Percentiles rank a stretch among this genome's conserved stretches.
Evolutionary conservation across 495 filamentous ascomycete genomes (phyloP).

Genomic region (Aspergillus kassunensis): DNA sequence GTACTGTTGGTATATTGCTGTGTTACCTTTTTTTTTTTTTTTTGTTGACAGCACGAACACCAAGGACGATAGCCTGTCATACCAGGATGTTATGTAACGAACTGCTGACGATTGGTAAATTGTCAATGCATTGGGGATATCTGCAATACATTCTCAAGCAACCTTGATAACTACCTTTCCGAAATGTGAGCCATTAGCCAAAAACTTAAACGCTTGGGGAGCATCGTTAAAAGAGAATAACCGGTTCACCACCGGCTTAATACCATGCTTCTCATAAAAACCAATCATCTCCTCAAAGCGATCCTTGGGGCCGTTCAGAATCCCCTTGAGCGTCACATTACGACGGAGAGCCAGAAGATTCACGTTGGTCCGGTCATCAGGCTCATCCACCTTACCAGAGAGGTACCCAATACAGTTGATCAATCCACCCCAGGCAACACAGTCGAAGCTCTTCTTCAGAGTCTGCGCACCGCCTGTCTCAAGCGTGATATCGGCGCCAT

Average conservation of each 20-base stretch:
- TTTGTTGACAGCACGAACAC: too few species aligned
- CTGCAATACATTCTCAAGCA: background rate
- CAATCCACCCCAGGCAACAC: slow-evolving; percentile 62
- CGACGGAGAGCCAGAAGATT: slow-evolving; percentile 48
- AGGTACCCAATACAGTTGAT: slow-evolving; percentile 67
- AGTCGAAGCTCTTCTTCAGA: slow-evolving; percentile 57
- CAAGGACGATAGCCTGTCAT: too few species aligned
- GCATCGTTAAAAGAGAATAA: slow-evolving; percentile 53
- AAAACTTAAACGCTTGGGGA: slow-evolving; percentile 46
- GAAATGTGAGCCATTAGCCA: slow-evolving; percentile 69
- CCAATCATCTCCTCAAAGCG: slow-evolving; percentile 60
- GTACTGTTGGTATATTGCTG: too few species aligned
- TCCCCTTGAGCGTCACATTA: slow-evolving; percentile 53
- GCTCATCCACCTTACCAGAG: slow-evolving; percentile 49
- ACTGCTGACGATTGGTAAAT: too few species aligned
- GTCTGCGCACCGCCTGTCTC: slow-evolving; percentile 64
- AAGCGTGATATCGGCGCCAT: slow-evolving; percentile 66
- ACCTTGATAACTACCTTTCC: slow-evolving; percentile 62
- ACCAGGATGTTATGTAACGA: too few species aligned
- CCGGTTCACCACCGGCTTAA: slow-evolving; percentile 60
- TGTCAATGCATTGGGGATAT: too few species aligned
- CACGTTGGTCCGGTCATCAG: slow-evolving; percentile 43
- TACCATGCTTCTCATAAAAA: slow-evolving; percentile 56
- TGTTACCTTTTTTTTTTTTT: too few species aligned
- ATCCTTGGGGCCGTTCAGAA: slow-evolving; percentile 56